Evolutionary conservation across 2,329 filamentous ascomycete species (phyloP).

Genomic region (Cercospora sp.): DNA sequence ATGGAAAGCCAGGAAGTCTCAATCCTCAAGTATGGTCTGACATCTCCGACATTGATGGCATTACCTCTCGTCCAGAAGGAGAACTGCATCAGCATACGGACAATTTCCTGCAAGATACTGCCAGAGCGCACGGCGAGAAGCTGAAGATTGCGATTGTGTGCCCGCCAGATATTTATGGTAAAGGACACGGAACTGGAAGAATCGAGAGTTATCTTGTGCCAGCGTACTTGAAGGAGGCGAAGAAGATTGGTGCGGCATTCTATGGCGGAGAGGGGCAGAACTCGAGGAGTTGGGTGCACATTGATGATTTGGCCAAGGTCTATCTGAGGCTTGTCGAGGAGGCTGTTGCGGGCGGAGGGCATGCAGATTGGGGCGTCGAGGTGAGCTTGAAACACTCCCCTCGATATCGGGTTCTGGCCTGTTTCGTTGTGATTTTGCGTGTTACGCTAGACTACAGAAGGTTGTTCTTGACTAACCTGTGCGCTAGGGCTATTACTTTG

Average conservation of each 20-base stretch:
- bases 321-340: constrained; percentile 56
- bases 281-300: constrained; percentile 53
- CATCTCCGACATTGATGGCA: constrained; percentile 15
- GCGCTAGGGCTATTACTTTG: constrained; percentile 51
- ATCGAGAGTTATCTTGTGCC: not conserved
- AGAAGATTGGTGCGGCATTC: constrained; percentile 40
- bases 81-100: constrained; percentile 66
- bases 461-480: not conserved
- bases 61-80: constrained; percentile 55
- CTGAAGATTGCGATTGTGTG: not conserved
- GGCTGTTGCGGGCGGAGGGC: constrained; percentile 45
- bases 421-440: not conserved
- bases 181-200: not conserved
- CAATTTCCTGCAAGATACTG: constrained; percentile 39
- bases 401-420: not conserved
- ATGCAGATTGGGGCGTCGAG: constrained; percentile 34
- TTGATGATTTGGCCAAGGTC: constrained; percentile 57
- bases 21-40: not conserved
- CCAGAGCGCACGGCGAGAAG: not conserved
- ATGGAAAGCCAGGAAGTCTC: not conserved
- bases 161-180: not conserved
- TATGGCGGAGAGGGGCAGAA: constrained; percentile 56
- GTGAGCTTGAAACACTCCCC: constrained; percentile 19
- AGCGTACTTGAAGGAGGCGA: constrained; percentile 53
- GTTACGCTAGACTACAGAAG: not conserved